Base-by-base conservation (phyloP, 129 eudicot genomes). In the Heracleum sosnowskyi region DNA sequence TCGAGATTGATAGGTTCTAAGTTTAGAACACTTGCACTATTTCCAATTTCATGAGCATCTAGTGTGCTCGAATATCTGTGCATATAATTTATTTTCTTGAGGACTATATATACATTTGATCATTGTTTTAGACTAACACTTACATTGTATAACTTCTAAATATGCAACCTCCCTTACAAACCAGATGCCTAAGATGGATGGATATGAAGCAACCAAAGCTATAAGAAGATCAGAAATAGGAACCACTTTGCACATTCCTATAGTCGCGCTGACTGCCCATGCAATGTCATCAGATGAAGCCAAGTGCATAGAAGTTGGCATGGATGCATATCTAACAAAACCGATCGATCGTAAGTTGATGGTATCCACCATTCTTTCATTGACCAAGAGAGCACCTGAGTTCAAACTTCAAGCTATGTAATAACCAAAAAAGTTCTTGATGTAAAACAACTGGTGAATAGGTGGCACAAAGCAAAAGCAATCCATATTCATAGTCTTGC, bases 121-220 rank as follows among this genome's bases (percentile, higher is more conserved):
- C 28, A 62, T 62, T 62, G 36, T 26, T 68, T 68, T 68, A 68
- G 11, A 68, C 24, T 29, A 17, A 69, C 20, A 69, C 26, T 33
- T 29, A 69, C 4, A 69, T 37, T 49, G 44, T 57, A 66, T 47
- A 47, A 20, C 79, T 75, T 84, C 4, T 84, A 47, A 72, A 11
- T 77, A 41, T 29, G 46, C 41, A 15, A 44, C 55, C 35, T 66
- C n/a, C 74, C 63, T 78, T 63, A 26, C 34, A 66, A 49, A 46
- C 46, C 85, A 95, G 97, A 95, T 95, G 98, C 98, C 98, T 44
- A 95, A 90, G 92, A 91, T 95, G 98, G 98, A 95, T 79, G 98
- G 98, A 1, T 95, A 95, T 41, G 97, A 95, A 86, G 97, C 98
- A 73, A 95, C 98, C 17, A 91, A 87, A 82, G 96, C 88, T 35